phyloP scores from a whole-genome alignment of 305 asterid species.

The Euphrasia arctica region DNA sequence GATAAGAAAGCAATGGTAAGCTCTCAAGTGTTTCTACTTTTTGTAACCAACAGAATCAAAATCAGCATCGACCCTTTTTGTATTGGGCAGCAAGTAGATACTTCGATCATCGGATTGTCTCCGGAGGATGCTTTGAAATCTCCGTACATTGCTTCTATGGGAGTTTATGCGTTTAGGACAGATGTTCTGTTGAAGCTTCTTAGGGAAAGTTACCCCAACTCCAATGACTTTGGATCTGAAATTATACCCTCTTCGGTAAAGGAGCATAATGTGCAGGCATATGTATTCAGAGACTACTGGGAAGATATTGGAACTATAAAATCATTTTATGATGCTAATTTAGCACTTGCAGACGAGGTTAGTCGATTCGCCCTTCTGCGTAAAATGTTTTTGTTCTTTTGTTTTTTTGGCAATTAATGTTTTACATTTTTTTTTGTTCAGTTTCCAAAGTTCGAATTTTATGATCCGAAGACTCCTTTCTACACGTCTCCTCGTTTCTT shows the following conservation, averaged over 20 bases:
- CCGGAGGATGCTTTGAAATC: slow-evolving; percentile 52
- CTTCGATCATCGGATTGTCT: slow-evolving; percentile 73
- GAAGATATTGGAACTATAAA: slow-evolving; percentile 90
- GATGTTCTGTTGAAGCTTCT: slow-evolving; percentile 74
- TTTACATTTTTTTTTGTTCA: slow-evolving; percentile 29
- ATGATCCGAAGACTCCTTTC: slow-evolving; percentile 92
- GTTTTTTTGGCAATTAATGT: neutral
- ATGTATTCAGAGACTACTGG: slow-evolving; percentile 91
- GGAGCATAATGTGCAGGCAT: slow-evolving; percentile 84
- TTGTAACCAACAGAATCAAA: neutral
- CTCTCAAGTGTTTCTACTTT: neutral
- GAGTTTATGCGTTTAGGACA: slow-evolving; percentile 84
- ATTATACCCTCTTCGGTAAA: slow-evolving; percentile 79
- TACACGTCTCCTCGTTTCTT: slow-evolving; percentile 93
- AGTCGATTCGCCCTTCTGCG: neutral
- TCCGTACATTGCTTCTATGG: slow-evolving; percentile 96
- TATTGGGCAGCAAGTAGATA: slow-evolving; percentile 54
- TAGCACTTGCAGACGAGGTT: slow-evolving; percentile 90
- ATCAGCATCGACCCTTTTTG: neutral
- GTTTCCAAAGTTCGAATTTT: slow-evolving; percentile 76
- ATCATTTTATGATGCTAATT: slow-evolving; percentile 85
- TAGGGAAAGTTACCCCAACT: slow-evolving; percentile 64
- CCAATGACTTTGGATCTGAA: slow-evolving; percentile 97
- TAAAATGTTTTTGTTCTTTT: too few relatives aligned
- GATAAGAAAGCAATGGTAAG: slow-evolving; percentile 89